A percentile compares a stretch with the other conserved stretches of the same genome.
These are phyloP conservation scores for Vaccinium macrocarpon DNA, from an alignment of 148 eudicot genomes.

Conservation along the genomic window DNA sequence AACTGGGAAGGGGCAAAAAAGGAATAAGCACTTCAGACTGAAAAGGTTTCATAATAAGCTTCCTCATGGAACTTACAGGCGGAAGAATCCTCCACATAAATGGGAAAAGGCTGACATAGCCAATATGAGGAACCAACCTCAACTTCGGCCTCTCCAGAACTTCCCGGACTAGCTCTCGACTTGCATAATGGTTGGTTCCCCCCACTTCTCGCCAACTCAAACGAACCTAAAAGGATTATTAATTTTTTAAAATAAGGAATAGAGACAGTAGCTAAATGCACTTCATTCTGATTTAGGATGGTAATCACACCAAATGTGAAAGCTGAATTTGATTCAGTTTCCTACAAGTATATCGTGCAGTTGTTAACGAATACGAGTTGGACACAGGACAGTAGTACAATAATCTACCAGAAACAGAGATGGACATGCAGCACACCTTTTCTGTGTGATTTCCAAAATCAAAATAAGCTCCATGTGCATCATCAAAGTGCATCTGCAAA, in stretches of 20 bases:
- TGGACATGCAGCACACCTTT: slow-evolving; percentile 44
- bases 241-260: background rate
- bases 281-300: background rate
- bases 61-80: slow-evolving; percentile 57
- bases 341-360: background rate
- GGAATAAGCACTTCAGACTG: background rate
- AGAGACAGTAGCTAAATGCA: background rate
- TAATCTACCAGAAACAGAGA: background rate
- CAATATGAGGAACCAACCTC: slow-evolving; percentile 88
- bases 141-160: slow-evolving; percentile 66
- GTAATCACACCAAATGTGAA: background rate
- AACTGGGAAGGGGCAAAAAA: background rate
- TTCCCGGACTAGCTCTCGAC: slow-evolving; percentile 73
- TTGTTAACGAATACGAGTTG: background rate
- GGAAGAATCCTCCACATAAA: slow-evolving; percentile 82
- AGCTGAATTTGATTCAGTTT: background rate
- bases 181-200: slow-evolving; percentile 49
- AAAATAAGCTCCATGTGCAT: slow-evolving; percentile 72
- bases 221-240: slow-evolving; percentile 51
- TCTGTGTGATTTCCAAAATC: slow-evolving; percentile 98
- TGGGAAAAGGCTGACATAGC: slow-evolving; percentile 93
- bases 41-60: background rate
- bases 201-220: slow-evolving; percentile 57
- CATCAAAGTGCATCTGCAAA: slow-evolving; percentile 84
- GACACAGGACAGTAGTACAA: background rate